Base-by-base conservation (phyloP, 31 red algal species). In the Odonthalia washingtoniensis region DNA sequence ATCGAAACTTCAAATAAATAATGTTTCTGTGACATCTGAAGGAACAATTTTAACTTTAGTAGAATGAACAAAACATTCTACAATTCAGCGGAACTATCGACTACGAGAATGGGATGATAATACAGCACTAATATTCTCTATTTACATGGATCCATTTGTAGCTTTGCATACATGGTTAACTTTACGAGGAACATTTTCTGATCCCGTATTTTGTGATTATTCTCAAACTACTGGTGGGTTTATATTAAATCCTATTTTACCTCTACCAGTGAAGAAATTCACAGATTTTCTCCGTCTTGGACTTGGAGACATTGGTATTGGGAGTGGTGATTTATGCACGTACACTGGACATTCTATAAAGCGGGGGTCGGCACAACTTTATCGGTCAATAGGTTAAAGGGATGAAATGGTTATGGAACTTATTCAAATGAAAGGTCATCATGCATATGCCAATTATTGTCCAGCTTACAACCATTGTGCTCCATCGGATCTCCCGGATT, bases 91-190 rank as follows among this genome's bases (percentile, higher is more conserved):
- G 12, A 63, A 65, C 61, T 83, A 83, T 33, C 30, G 62, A 24
- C 40, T 80, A 72, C 49, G 46, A 41, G 62, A 83, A 39, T 83
- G 64, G 80, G 64, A 42, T 45, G 64, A 64, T 2, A 70, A 70
- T 63, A 40, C 40, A 3, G 39, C 37, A 5, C 18, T 83, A 2
- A 21, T 1, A 2, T 44, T 38, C 38, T 83, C 80, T 2, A 30
- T 83, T 14, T 83, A 41, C 21, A 68, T 83, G 77, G 80, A 83
- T 70, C 60, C 64, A 2, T 83, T 83, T 28, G 32, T 83, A 46
- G 80, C 80, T 24, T n/a, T 83, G 1, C 30, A 70, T 4, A 44
- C 80, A 1, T 83, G 62, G 63, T 2, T 70, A 42, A 31, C 5
- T 1, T 9, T 70, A 16, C 36, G 80, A 70, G 65, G 80, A 70